Evolutionary conservation across 2,329 filamentous ascomycete species (phyloP).

Genomic region (Trichocomaceae sp.): DNA sequence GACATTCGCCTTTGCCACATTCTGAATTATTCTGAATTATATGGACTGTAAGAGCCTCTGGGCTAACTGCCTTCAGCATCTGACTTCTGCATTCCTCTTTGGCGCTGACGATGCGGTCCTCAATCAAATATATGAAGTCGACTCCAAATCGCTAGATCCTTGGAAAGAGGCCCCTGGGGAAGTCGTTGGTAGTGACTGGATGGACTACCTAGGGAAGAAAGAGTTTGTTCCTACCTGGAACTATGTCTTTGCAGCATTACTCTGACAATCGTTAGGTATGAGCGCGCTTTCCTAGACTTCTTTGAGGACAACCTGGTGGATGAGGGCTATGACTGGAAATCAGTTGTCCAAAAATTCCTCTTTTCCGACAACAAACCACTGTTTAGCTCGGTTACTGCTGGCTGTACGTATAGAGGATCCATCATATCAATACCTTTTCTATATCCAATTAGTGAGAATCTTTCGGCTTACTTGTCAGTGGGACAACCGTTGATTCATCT

Average conservation of each 20-base stretch:
- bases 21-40: too few relatives aligned
- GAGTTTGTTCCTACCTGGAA: conserved; percentile 39
- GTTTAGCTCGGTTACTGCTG: conserved; percentile 70
- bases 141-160: conserved; percentile 63
- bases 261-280: conserved; percentile 51
- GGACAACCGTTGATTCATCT: conserved; percentile 91
- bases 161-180: conserved; percentile 84
- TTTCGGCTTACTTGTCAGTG: conserved; percentile 49
- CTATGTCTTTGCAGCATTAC: not conserved
- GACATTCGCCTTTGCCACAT: conserved; percentile 16
- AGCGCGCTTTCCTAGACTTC: conserved; percentile 87
- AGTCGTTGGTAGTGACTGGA: conserved; percentile 77
- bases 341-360: conserved; percentile 67
- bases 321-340: conserved; percentile 76
- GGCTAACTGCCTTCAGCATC: conserved; percentile 44
- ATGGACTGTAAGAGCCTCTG: not conserved
- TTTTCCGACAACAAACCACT: conserved; percentile 63
- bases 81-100: conserved; percentile 79
- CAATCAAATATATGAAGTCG: conserved; percentile 71
- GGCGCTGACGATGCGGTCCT: conserved; percentile 68
- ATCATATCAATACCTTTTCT: not conserved
- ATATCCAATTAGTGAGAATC: not conserved
- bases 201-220: conserved; percentile 70
- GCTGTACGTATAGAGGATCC: conserved; percentile 58
- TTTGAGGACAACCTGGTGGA: conserved; percentile 84